Evolutionary conservation across 2,329 filamentous ascomycete genomes (phyloP).

Genomic region (Colletotrichum truncatum): DNA sequence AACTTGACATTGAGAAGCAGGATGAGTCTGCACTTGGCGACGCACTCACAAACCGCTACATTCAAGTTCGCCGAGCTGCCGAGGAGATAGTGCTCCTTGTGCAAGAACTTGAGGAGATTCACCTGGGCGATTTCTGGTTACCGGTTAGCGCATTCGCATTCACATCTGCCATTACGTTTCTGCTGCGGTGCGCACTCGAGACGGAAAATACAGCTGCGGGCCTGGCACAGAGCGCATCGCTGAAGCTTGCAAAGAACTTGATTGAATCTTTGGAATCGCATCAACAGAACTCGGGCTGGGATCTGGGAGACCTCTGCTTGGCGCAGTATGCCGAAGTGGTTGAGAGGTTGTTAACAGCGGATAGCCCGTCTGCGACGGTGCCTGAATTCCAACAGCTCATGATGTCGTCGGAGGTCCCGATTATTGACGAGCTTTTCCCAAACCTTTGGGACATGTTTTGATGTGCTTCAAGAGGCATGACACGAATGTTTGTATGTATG

Average conservation of each 20-base stretch:
- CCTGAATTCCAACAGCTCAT: slow-evolving; percentile 28
- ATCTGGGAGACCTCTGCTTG: slow-evolving; percentile 60
- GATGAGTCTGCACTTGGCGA: slow-evolving; percentile 17
- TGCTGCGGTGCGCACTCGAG: slow-evolving; percentile 58
- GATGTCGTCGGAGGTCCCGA: slow-evolving; percentile 27
- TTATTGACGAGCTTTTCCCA: slow-evolving; percentile 26
- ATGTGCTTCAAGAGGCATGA: background rate
- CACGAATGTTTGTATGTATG: background rate
- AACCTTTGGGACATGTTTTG: slow-evolving; percentile 30
- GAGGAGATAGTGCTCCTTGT: slow-evolving; percentile 59
- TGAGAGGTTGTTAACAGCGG: slow-evolving; percentile 48
- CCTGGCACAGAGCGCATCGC: slow-evolving; percentile 46
- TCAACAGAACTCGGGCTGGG: slow-evolving; percentile 51
- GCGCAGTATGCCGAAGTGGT: slow-evolving; percentile 57
- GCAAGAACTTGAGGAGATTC: slow-evolving; percentile 52
- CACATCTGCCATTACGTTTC: slow-evolving; percentile 57
- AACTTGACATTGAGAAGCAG: slow-evolving; percentile 51
- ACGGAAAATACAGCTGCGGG: slow-evolving; percentile 46
- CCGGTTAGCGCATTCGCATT: slow-evolving; percentile 57
- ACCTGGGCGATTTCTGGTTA: slow-evolving; percentile 60
- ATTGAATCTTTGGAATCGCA: slow-evolving; percentile 49
- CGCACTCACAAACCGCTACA: slow-evolving; percentile 37
- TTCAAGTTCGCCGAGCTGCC: slow-evolving; percentile 52
- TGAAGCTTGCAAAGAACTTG: slow-evolving; percentile 54
- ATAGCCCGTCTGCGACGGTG: slow-evolving; percentile 23